Percentiles rank a stretch among this genome's conserved stretches.
Conservation (phyloP, 768 basidiomycete species). For the Leccinum olivaceopallidum region DNA sequence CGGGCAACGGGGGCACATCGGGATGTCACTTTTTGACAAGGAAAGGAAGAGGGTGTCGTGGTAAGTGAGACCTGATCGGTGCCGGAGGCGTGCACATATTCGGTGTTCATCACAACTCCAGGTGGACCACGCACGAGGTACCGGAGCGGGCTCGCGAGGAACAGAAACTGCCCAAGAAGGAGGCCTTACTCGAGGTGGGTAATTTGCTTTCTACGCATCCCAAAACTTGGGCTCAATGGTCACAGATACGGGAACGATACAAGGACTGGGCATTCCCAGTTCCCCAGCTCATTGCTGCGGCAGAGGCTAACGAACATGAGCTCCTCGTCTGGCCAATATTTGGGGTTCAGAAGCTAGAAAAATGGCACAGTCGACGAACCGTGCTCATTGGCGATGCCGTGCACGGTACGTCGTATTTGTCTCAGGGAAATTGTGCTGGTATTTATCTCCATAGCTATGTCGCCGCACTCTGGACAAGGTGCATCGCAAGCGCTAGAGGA, state of each 20-base stretch:
- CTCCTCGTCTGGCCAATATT: conserved; percentile 33
- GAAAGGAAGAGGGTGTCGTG: conserved; percentile 25
- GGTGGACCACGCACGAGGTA: conserved; percentile 34
- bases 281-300: conserved; percentile 26
- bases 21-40: conserved; percentile 30
- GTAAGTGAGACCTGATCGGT: conserved; percentile 10
- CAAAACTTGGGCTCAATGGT: not conserved
- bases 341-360: conserved; percentile 23
- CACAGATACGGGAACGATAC: conserved; percentile 29
- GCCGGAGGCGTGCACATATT: not conserved
- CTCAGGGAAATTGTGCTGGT: not conserved
- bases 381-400: conserved; percentile 35
- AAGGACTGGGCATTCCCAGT: conserved; percentile 30
- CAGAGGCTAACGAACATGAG: conserved; percentile 16
- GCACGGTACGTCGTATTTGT: conserved; percentile 24
- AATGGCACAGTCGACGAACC: conserved; percentile 26
- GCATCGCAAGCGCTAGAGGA: conserved; percentile 35
- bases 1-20: conserved; percentile 28
- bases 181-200: conserved; percentile 21
- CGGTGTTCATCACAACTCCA: conserved; percentile 2
- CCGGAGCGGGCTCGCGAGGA: conserved; percentile 29
- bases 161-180: conserved; percentile 27
- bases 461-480: conserved; percentile 34
- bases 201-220: not conserved
- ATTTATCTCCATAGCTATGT: conserved; percentile 24